Conservation (phyloP, 1,284 basidiomycete species). For the Microstroma glucosiphilum region DNA sequence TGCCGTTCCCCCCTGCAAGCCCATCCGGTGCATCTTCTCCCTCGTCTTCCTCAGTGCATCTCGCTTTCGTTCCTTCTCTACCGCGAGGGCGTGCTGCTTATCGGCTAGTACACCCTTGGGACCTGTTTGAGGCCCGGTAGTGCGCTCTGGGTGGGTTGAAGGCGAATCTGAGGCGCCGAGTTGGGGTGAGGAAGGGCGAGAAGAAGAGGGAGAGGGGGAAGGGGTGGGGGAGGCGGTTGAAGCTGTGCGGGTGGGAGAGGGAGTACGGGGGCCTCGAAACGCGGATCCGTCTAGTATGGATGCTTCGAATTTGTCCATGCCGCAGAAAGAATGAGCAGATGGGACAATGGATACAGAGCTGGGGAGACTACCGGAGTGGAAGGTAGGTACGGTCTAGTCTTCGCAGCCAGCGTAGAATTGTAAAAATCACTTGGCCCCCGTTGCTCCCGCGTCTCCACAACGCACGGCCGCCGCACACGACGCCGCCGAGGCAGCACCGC, state of each 20-base stretch:
- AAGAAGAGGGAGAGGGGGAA: background rate
- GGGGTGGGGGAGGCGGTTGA: background rate
- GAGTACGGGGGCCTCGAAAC: background rate
- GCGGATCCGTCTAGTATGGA: conserved; percentile 2
- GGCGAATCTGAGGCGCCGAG: background rate
- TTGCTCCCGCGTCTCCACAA: too few species aligned
- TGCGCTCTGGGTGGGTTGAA: background rate
- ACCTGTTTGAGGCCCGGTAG: background rate
- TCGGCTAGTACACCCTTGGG: background rate
- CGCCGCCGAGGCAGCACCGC: too few species aligned
- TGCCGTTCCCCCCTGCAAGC: too few species aligned
- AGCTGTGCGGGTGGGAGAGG: background rate
- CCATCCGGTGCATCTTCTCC: too few species aligned
- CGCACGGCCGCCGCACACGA: too few species aligned
- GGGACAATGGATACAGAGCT: too few species aligned
- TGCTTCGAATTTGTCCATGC: background rate
- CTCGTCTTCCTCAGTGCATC: background rate
- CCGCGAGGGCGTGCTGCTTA: background rate
- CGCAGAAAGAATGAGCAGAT: too few species aligned
- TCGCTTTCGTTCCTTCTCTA: background rate
- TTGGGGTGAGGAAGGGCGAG: background rate
- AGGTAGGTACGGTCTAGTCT: too few species aligned
- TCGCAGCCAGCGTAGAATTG: too few species aligned
- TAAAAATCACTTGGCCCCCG: too few species aligned
- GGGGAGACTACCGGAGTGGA: too few species aligned